phyloP scores from a whole-genome alignment of 2,329 filamentous ascomycete species.

The Fusarium praegraminearum region DNA sequence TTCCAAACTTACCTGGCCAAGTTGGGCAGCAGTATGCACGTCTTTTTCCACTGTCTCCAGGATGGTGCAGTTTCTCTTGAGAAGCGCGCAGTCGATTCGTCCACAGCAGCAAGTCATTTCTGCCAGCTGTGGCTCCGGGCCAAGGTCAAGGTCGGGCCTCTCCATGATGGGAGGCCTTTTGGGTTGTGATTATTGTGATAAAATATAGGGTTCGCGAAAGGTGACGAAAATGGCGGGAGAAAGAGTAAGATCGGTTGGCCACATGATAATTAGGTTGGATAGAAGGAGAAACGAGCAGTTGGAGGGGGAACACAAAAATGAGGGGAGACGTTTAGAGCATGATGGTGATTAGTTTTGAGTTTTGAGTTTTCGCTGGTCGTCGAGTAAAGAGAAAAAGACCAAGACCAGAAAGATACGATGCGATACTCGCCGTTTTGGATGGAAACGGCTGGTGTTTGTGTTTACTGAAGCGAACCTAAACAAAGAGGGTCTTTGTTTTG shows the following conservation, averaged over 20 bases:
- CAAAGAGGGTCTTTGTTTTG: constrained; percentile 36
- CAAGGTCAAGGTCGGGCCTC: constrained; percentile 42
- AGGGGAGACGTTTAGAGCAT: constrained; percentile 26
- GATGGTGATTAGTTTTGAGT: neutral
- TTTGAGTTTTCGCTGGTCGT: neutral
- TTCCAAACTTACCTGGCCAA: constrained; percentile 85
- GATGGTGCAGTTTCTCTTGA: constrained; percentile 82
- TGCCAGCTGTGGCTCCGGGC: constrained; percentile 46
- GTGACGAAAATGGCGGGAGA: constrained; percentile 18
- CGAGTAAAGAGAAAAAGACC: neutral
- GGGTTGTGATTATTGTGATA: constrained; percentile 31
- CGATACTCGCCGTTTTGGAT: constrained; percentile 26
- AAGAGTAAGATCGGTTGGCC: constrained; percentile 26
- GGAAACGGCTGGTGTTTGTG: constrained; percentile 36
- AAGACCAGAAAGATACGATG: neutral
- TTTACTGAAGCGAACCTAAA: constrained; percentile 36
- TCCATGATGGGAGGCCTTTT: constrained; percentile 44
- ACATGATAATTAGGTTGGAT: constrained; percentile 40
- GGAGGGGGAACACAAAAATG: neutral
- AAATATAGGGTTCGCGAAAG: constrained; percentile 13
- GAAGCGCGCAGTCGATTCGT: constrained; percentile 79
- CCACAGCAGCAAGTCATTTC: constrained; percentile 85
- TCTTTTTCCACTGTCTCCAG: constrained; percentile 88
- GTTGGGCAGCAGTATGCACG: constrained; percentile 84
- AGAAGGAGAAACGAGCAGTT: neutral